These are phyloP conservation scores for Eucalyptus erythrocorys DNA, from an alignment of 345 rosid genomes.

Conservation along the genomic window DNA sequence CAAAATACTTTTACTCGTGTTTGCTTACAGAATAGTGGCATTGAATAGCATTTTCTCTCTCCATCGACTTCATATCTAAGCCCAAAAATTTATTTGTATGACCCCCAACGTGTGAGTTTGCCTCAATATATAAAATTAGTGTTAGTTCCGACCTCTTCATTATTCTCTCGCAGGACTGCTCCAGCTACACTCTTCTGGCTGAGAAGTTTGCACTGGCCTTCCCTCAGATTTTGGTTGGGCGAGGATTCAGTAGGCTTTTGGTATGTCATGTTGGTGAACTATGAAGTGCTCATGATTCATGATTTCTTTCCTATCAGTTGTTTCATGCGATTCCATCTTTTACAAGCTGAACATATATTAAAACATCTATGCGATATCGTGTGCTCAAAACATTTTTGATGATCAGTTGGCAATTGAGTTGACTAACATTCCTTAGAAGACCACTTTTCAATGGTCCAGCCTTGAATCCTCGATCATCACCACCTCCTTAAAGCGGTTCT, in stretches of 20 bases:
- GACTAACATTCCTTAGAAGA: background rate
- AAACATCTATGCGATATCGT: background rate
- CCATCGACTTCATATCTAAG: background rate
- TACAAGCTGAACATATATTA: background rate
- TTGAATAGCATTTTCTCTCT: background rate
- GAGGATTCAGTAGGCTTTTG: conserved; percentile 51
- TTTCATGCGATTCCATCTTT: background rate
- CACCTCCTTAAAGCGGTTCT: background rate
- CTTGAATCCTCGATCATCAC: background rate
- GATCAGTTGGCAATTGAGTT: background rate
- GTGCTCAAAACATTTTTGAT: background rate
- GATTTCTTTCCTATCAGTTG: background rate
- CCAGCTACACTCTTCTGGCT: conserved; percentile 41
- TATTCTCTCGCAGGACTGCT: conserved; percentile 22
- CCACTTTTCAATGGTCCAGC: background rate
- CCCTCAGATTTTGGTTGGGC: conserved; percentile 26
- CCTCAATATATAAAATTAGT: background rate
- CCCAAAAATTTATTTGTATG: background rate
- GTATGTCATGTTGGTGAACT: conserved; percentile 10
- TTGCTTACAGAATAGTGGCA: background rate
- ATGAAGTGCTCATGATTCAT: background rate
- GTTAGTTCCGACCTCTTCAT: background rate
- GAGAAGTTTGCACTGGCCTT: conserved; percentile 29
- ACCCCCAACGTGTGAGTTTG: background rate
- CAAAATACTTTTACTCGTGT: background rate